phyloP scores from a whole-genome alignment of 2,329 filamentous ascomycete genomes.

The Clonostachys rosea region DNA sequence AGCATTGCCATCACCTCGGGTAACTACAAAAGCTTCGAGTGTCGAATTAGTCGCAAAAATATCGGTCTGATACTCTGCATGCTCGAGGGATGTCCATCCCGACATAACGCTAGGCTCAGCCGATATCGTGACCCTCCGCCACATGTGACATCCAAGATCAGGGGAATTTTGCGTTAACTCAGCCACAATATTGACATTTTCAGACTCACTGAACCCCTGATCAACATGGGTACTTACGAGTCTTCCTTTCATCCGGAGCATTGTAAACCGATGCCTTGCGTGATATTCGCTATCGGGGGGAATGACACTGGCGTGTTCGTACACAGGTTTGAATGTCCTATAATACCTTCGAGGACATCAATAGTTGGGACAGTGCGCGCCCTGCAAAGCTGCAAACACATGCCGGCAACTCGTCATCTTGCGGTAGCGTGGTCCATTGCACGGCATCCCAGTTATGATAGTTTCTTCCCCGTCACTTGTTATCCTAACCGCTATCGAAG shows the following conservation, averaged over 20 bases:
- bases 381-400: too few species aligned
- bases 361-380: too few species aligned
- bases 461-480: neutral
- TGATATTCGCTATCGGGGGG: neutral
- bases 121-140: neutral
- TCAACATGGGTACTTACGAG: neutral
- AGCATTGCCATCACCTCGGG: neutral
- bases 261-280: neutral
- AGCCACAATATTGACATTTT: neutral
- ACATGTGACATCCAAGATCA: neutral
- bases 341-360: neutral
- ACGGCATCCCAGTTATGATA: neutral
- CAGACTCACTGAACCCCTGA: neutral
- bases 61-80: neutral
- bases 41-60: neutral
- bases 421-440: neutral
- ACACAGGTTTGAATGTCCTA: neutral
- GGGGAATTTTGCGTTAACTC: neutral
- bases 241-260: neutral
- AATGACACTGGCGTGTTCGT: neutral
- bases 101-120: neutral
- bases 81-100: neutral
- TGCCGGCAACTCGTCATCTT: too few species aligned
- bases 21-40: neutral
- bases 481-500: neutral